Evolutionary conservation across 2,329 filamentous ascomycete species (phyloP).

Genomic region (Epichloe festucae): DNA sequence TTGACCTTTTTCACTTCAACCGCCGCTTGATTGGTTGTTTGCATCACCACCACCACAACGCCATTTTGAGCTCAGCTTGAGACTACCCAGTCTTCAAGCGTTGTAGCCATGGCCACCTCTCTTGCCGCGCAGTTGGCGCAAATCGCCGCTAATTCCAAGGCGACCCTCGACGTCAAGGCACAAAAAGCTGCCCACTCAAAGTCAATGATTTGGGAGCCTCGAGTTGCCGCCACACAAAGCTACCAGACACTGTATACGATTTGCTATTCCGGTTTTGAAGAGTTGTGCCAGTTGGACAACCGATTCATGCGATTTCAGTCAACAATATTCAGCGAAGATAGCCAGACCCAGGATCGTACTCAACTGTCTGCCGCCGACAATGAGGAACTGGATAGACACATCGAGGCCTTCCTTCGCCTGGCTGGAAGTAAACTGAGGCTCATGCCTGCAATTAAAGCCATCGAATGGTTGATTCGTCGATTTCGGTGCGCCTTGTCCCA

Average conservation of each 20-base stretch:
- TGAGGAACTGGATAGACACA: slow-evolving; percentile 59
- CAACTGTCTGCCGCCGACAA: slow-evolving; percentile 77
- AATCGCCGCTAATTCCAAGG: slow-evolving; percentile 80
- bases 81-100: slow-evolving; percentile 9
- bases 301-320: slow-evolving; percentile 63
- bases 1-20: neutral
- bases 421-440: slow-evolving; percentile 65
- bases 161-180: slow-evolving; percentile 83
- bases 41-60: neutral
- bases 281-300: slow-evolving; percentile 75
- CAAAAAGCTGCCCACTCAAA: slow-evolving; percentile 87
- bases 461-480: slow-evolving; percentile 88
- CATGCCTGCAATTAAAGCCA: slow-evolving; percentile 75
- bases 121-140: slow-evolving; percentile 89
- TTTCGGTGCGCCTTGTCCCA: slow-evolving; percentile 51
- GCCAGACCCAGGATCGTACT: slow-evolving; percentile 73
- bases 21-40: neutral
- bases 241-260: slow-evolving; percentile 81
- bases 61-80: slow-evolving; percentile 1
- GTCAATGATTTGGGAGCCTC: slow-evolving; percentile 84
- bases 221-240: slow-evolving; percentile 73
- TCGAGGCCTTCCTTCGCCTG: slow-evolving; percentile 74
- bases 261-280: slow-evolving; percentile 80
- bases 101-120: slow-evolving; percentile 57
- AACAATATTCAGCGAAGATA: slow-evolving; percentile 87